Evolutionary conservation across 2,329 filamentous ascomycete species (phyloP).

Genomic region (Aspergillus hiratsukae): DNA sequence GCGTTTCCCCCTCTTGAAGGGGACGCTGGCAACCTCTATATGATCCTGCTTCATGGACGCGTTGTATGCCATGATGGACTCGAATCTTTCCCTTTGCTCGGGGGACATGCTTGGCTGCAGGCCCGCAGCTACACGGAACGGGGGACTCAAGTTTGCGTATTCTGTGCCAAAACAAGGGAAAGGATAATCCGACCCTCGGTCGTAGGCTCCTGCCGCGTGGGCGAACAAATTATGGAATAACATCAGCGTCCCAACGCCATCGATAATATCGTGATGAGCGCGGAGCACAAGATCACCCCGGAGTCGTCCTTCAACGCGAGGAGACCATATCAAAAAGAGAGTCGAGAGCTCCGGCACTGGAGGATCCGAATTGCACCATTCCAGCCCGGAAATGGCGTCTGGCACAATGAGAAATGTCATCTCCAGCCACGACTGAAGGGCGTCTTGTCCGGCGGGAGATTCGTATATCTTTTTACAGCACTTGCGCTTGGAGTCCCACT

Average conservation of each 20-base stretch:
- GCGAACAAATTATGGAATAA: conserved; percentile 17
- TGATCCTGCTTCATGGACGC: conserved; percentile 5
- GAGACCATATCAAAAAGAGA: conserved; percentile 17
- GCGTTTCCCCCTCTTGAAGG: conserved; percentile 6
- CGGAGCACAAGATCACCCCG: conserved; percentile 18
- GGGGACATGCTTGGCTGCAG: conserved; percentile 8
- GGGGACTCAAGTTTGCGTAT: conserved; percentile 19
- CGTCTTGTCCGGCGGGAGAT: neutral
- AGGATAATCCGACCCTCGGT: neutral
- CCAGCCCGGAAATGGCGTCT: conserved; percentile 9
- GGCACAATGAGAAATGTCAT: conserved; percentile 14
- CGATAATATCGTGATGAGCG: conserved; percentile 20
- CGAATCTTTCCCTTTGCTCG: conserved; percentile 7
- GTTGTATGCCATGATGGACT: conserved; percentile 11
- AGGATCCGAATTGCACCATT: conserved; percentile 25
- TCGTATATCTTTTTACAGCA: conserved; percentile 21
- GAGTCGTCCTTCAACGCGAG: neutral
- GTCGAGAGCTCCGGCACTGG: conserved; percentile 20
- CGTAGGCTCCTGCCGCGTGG: conserved; percentile 11
- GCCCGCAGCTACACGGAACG: conserved; percentile 17
- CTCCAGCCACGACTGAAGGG: conserved; percentile 12
- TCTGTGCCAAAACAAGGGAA: conserved; percentile 16
- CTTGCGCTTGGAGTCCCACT: conserved; percentile 10
- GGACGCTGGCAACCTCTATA: conserved; percentile 17
- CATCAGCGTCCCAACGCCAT: conserved; percentile 20